phyloP scores from a whole-genome alignment of 2,329 filamentous ascomycete genomes.

The Penicillium expansum region DNA sequence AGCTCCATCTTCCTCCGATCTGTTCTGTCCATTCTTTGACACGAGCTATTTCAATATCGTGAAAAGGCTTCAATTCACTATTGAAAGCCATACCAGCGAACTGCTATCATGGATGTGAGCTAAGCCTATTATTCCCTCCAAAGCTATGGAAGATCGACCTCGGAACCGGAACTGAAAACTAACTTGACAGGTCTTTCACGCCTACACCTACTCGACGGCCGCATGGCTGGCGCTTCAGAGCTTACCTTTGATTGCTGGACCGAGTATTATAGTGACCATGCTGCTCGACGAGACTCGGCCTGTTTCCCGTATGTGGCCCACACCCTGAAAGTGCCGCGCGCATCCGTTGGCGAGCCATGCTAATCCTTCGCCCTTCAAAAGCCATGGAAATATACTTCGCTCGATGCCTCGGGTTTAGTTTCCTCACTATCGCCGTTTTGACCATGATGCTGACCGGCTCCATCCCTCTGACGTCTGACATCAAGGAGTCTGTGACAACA shows the following conservation, averaged over 20 bases:
- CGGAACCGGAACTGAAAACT: constrained; percentile 10
- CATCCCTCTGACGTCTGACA: constrained; percentile 60
- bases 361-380: constrained; percentile 27
- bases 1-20: background rate
- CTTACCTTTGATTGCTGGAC: constrained; percentile 57
- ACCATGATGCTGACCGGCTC: constrained; percentile 68
- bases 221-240: constrained; percentile 47
- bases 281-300: constrained; percentile 57
- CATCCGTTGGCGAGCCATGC: background rate
- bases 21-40: background rate
- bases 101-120: constrained; percentile 13
- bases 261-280: constrained; percentile 60
- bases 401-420: constrained; percentile 65
- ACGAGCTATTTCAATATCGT: background rate
- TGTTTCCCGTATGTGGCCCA: constrained; percentile 48
- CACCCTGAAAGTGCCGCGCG: background rate
- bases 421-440: constrained; percentile 63
- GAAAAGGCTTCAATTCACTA: background rate
- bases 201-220: constrained; percentile 46
- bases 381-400: constrained; percentile 71
- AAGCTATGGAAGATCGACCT: constrained; percentile 4
- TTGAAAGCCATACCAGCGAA: background rate
- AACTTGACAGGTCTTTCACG: constrained; percentile 40
- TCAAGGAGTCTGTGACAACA: constrained; percentile 41
- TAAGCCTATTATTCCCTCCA: background rate